Evolutionary conservation across 495 filamentous ascomycete species (phyloP).

Genomic region (Penicillium paradoxum): DNA sequence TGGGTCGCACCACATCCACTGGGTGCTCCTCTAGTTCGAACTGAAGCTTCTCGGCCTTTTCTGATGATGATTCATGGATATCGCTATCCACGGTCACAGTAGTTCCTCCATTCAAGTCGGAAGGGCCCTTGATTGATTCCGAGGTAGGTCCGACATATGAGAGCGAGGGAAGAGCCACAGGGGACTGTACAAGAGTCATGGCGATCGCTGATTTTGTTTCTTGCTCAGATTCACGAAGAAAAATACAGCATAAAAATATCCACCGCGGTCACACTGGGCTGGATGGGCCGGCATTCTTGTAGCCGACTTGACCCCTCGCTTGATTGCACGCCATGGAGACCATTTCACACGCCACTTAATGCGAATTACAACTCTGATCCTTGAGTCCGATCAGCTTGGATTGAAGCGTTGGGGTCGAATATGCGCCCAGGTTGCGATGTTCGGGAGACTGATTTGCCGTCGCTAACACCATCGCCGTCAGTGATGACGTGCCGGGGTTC

Average conservation of each 20-base stretch:
- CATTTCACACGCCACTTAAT: constrained; percentile 16
- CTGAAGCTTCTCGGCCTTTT: neutral
- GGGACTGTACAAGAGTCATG: constrained; percentile 19
- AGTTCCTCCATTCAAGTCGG: constrained; percentile 2
- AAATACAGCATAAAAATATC: neutral
- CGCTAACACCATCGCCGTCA: constrained; percentile 16
- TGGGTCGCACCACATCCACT: constrained; percentile 34
- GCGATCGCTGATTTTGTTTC: neutral
- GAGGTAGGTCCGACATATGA: constrained; percentile 4
- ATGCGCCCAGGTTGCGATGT: neutral
- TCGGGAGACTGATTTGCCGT: constrained; percentile 13
- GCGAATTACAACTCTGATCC: neutral
- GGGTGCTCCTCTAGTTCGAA: constrained; percentile 41
- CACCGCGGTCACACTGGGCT: neutral
- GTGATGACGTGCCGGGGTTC: constrained; percentile 21
- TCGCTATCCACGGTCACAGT: constrained; percentile 14
- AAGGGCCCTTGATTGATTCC: constrained; percentile 12
- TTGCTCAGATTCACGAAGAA: neutral
- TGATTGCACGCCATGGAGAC: constrained; percentile 21
- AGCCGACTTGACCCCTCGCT: neutral
- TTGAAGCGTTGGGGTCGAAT: neutral
- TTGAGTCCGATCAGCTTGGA: neutral
- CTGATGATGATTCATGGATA: neutral
- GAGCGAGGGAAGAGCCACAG: constrained; percentile 4
- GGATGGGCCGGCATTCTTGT: neutral